Evolutionary conservation across 1,139 yeast genomes (phyloP).

Genomic region (Yamadazyma membranifaciens): DNA sequence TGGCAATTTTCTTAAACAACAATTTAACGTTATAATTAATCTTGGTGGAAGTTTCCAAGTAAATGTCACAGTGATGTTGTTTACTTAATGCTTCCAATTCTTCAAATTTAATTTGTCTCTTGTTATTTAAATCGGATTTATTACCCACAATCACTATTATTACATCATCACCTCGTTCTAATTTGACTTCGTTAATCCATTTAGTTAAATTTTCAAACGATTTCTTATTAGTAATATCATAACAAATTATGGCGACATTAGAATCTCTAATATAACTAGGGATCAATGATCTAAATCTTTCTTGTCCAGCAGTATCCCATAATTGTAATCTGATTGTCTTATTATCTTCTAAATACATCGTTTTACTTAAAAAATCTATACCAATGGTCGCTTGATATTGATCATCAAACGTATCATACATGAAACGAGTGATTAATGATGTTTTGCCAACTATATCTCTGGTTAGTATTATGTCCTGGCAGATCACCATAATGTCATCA

Average conservation of each 20-base stretch:
- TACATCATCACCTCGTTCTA: constrained; percentile 71
- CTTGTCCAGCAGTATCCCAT: constrained; percentile 69
- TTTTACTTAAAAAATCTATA: constrained; percentile 86
- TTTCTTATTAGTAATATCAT: constrained; percentile 84
- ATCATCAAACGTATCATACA: constrained; percentile 98
- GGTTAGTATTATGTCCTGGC: constrained; percentile 4
- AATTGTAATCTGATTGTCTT: constrained; percentile 49
- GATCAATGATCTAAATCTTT: constrained; percentile 53
- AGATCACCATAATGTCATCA: too few species aligned
- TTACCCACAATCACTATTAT: constrained; percentile 41
- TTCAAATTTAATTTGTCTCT: constrained; percentile 78
- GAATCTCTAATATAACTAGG: constrained; percentile 95
- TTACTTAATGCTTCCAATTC: constrained; percentile 65
- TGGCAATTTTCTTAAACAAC: constrained; percentile 86
- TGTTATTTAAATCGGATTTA: constrained; percentile 68
- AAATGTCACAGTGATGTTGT: constrained; percentile 64
- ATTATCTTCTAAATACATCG: constrained; percentile 60
- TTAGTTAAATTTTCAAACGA: constrained; percentile 69
- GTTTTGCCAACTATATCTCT: constrained; percentile 72
- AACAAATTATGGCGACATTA: constrained; percentile 95
- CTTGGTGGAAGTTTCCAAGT: constrained; percentile 92
- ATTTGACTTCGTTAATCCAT: constrained; percentile 62
- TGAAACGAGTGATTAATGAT: constrained; percentile 88
- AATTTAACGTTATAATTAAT: constrained; percentile 92
- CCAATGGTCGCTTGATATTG: constrained; percentile 96